Conservation (phyloP, 768 basidiomycete species). For the Mycena alexandri region DNA sequence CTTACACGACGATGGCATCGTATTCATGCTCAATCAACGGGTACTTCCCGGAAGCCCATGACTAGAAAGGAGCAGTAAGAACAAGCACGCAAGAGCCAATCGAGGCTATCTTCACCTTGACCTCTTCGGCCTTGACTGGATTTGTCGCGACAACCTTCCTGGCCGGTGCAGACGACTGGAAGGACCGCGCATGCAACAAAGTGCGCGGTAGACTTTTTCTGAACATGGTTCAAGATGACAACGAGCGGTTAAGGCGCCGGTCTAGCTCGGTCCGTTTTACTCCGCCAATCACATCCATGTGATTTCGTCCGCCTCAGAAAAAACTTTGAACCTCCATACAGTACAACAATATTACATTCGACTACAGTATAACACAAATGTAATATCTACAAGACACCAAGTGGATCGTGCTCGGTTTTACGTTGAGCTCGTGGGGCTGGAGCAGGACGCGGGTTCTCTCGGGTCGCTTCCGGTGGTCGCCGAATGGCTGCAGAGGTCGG, state of each 20-base stretch:
- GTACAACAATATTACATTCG: background rate
- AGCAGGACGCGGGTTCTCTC: conserved; percentile 45
- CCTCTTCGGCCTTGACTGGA: conserved; percentile 86
- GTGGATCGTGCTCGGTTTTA: conserved; percentile 53
- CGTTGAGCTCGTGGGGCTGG: conserved; percentile 24
- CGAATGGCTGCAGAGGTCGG: conserved; percentile 57
- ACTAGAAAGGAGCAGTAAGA: conserved; percentile 53
- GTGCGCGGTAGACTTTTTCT: conserved; percentile 72
- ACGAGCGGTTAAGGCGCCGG: conserved; percentile 1
- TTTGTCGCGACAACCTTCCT: conserved; percentile 76
- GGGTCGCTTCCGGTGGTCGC: conserved; percentile 40
- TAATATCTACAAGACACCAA: conserved; percentile 50
- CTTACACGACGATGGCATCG: conserved; percentile 98
- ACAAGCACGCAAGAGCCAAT: conserved; percentile 24
- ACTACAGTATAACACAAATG: too few relatives aligned
- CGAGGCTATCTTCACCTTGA: conserved; percentile 62
- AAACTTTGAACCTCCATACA: too few relatives aligned
- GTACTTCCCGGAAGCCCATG: conserved; percentile 89
- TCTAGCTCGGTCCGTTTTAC: conserved; percentile 25
- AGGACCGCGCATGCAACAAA: conserved; percentile 66
- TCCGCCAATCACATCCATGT: conserved; percentile 27
- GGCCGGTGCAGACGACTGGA: conserved; percentile 73
- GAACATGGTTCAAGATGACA: conserved; percentile 64
- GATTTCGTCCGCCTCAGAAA: background rate
- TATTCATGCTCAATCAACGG: conserved; percentile 99